These are phyloP conservation scores for Nectriaceae sp. DNA, from an alignment of 2,329 filamentous ascomycete species.

Conservation along the genomic window DNA sequence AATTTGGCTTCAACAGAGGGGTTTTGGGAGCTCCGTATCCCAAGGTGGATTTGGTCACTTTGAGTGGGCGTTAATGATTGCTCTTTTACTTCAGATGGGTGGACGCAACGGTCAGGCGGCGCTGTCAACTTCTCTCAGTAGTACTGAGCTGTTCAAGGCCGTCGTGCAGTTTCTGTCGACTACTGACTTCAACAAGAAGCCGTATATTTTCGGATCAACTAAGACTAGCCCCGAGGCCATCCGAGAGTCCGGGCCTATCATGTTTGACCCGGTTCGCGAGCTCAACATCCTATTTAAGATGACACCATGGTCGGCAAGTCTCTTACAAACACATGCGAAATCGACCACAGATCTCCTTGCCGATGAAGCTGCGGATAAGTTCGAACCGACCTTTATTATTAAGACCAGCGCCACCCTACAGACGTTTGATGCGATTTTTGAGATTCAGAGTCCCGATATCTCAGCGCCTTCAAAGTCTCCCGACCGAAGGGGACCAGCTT, in stretches of 20 bases:
- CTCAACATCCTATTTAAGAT: conserved; percentile 91
- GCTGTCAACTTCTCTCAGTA: conserved; percentile 79
- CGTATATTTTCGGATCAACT: conserved; percentile 52
- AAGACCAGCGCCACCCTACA: conserved; percentile 57
- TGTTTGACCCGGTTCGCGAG: conserved; percentile 75
- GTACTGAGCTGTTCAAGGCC: conserved; percentile 93
- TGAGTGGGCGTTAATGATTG: conserved; percentile 83
- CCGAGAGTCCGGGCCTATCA: conserved; percentile 59
- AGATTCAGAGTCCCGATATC: conserved; percentile 35
- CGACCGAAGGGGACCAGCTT: conserved; percentile 46
- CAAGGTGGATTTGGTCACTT: conserved; percentile 89
- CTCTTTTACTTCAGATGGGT: conserved; percentile 78
- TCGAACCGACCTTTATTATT: conserved; percentile 80
- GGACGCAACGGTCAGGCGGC: conserved; percentile 70
- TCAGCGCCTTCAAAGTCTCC: conserved; percentile 28
- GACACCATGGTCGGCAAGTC: conserved; percentile 77
- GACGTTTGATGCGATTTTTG: conserved; percentile 52
- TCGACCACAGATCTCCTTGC: conserved; percentile 75
- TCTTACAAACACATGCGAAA: conserved; percentile 74
- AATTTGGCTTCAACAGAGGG: conserved; percentile 87
- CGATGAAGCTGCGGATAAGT: conserved; percentile 74
- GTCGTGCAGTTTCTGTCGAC: conserved; percentile 82
- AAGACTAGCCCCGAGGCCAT: conserved; percentile 36
- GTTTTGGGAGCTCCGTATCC: conserved; percentile 69
- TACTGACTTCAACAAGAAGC: conserved; percentile 70